Conservation (phyloP, 768 basidiomycete species). For the Paxillus rubicundulus region DNA sequence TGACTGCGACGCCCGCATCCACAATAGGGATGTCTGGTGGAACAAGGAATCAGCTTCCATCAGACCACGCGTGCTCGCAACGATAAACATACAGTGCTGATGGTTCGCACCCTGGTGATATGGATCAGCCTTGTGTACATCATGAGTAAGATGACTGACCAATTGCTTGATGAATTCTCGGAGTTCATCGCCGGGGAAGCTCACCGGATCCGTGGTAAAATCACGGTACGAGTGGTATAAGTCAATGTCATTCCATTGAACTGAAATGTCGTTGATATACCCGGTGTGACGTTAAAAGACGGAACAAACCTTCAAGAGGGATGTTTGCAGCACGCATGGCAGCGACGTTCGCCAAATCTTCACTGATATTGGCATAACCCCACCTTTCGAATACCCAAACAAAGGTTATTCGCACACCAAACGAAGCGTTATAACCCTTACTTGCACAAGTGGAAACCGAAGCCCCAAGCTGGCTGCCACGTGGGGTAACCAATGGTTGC, state of each 20-base stretch:
- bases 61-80: not conserved
- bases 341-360: constrained; percentile 52
- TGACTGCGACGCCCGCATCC: constrained; percentile 58
- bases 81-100: constrained; percentile 26
- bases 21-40: constrained; percentile 64
- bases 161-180: constrained; percentile 52
- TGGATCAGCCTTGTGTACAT: constrained; percentile 2
- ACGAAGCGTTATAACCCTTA: constrained; percentile 19
- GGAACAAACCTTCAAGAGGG: constrained; percentile 64
- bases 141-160: constrained; percentile 36
- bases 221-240: constrained; percentile 66
- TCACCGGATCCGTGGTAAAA: constrained; percentile 66
- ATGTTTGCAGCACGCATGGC: constrained; percentile 67
- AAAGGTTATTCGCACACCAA: not conserved
- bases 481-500: constrained; percentile 63
- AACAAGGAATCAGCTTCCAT: not conserved
- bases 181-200: constrained; percentile 56
- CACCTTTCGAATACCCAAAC: constrained; percentile 24
- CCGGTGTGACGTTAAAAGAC: not conserved
- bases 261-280: constrained; percentile 28
- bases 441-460: constrained; percentile 77
- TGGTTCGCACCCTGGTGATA: constrained; percentile 21
- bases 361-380: constrained; percentile 52
- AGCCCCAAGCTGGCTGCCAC: constrained; percentile 73
- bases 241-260: constrained; percentile 81